Evolutionary conservation across 1,284 basidiomycete genomes (phyloP).

Genomic region (Cryptococcus floricola): DNA sequence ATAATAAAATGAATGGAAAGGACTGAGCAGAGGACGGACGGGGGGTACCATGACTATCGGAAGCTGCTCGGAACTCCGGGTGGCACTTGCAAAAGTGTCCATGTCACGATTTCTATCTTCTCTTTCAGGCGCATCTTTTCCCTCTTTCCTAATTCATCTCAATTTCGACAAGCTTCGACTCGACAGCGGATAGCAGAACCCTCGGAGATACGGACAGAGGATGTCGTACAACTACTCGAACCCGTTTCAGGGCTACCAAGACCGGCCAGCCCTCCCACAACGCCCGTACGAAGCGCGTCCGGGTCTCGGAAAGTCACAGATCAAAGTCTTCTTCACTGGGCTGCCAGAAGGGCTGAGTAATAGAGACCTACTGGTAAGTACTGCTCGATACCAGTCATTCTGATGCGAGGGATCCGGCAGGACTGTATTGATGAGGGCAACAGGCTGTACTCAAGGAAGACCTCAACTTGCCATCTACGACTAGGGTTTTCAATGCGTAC

Average conservation of each 20-base stretch:
- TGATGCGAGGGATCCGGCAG: too few species aligned
- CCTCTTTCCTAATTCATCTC: not conserved
- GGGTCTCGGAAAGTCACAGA: not conserved
- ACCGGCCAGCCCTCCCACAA: too few species aligned
- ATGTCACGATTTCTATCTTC: slow-evolving; percentile 5
- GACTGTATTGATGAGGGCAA: too few species aligned
- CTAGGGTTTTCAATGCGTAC: slow-evolving; percentile 3
- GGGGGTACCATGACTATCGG: too few species aligned
- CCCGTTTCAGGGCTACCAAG: not conserved
- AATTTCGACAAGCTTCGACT: not conserved
- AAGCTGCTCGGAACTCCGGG: too few species aligned
- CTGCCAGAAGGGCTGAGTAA: not conserved
- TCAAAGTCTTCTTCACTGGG: not conserved
- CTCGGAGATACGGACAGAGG: too few species aligned
- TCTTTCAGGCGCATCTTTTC: not conserved
- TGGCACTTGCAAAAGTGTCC: slow-evolving; percentile 1
- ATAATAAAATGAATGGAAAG: too few species aligned
- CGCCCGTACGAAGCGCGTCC: not conserved
- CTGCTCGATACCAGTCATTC: too few species aligned
- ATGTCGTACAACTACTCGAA: slow-evolving; percentile 1
- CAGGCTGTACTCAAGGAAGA: too few species aligned
- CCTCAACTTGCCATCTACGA: not conserved
- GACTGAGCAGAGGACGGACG: too few species aligned
- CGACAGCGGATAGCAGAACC: not conserved
- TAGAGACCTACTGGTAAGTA: not conserved